Evolutionary conservation across 345 rosid species (phyloP).

Genomic region (Leavenworthia alabamica): DNA sequence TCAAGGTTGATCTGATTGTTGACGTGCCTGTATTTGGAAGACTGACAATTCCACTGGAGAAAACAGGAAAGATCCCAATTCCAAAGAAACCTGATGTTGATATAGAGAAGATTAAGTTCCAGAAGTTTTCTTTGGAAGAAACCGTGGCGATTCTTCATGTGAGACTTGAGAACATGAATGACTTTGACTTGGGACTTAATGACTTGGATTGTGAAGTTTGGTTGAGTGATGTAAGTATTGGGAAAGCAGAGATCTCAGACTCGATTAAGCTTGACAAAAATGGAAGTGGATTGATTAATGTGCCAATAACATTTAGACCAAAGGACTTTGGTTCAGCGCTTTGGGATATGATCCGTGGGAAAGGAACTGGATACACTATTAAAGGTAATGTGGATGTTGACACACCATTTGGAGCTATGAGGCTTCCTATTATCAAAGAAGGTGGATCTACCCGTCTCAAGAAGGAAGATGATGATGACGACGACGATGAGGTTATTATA

Average conservation of each 20-base stretch:
- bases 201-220: slow-evolving; percentile 78
- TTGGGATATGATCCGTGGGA: slow-evolving; percentile 99
- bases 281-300: slow-evolving; percentile 49
- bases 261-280: slow-evolving; percentile 64
- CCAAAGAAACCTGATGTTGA: slow-evolving; percentile 96
- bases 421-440: slow-evolving; percentile 87
- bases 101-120: slow-evolving; percentile 65
- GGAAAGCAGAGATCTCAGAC: slow-evolving; percentile 59
- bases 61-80: slow-evolving; percentile 88
- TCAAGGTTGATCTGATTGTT: slow-evolving; percentile 79
- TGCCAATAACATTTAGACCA: slow-evolving; percentile 85
- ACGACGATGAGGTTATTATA: slow-evolving; percentile 52
- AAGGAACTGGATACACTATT: slow-evolving; percentile 79
- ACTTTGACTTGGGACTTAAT: slow-evolving; percentile 81
- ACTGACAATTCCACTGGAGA: slow-evolving; percentile 79
- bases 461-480: slow-evolving; percentile 74
- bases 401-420: slow-evolving; percentile 95
- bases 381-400: slow-evolving; percentile 77
- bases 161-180: slow-evolving; percentile 81
- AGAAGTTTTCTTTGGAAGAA: slow-evolving; percentile 81
- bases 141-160: slow-evolving; percentile 78
- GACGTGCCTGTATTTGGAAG: slow-evolving; percentile 91
- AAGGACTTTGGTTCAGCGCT: slow-evolving; percentile 95
- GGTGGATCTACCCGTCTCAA: slow-evolving; percentile 82
- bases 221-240: slow-evolving; percentile 67